Percentiles rank a stretch among this genome's conserved stretches.
Evolutionary conservation across 139 green algal species (phyloP).

Genomic region (Chlamydomonas incerta): DNA sequence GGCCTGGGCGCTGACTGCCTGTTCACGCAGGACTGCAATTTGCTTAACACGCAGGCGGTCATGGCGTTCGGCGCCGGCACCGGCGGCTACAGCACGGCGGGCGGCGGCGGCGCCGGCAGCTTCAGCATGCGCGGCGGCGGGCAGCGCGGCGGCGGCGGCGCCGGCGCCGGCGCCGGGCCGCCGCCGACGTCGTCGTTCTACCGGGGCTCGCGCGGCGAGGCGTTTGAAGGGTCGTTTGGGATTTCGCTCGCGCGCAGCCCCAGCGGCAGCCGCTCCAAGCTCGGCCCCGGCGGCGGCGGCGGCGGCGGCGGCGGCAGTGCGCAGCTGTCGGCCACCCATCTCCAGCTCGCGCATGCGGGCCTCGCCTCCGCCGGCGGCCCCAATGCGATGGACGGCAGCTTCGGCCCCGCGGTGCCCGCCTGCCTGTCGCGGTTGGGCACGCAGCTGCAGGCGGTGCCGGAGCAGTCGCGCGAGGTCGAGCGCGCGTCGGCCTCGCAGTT

Average conservation of each 20-base stretch:
- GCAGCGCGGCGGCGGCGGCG: too few relatives aligned
- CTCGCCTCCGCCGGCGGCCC: too few relatives aligned
- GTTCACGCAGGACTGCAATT: neutral
- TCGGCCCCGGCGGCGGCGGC: neutral
- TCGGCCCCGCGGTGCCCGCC: neutral
- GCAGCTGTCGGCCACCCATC: too few relatives aligned
- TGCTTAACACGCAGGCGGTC: neutral
- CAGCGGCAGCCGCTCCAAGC: neutral
- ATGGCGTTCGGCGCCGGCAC: too few relatives aligned
- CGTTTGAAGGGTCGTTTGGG: constrained; percentile 6
- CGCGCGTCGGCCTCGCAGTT: neutral
- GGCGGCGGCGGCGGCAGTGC: neutral
- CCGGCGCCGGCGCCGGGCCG: too few relatives aligned
- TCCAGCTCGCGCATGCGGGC: too few relatives aligned
- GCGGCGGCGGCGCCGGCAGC: too few relatives aligned
- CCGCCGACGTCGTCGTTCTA: too few relatives aligned
- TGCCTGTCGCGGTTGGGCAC: neutral
- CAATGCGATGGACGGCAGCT: too few relatives aligned
- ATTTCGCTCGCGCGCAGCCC: neutral
- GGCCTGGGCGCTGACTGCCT: neutral
- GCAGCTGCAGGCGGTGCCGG: neutral
- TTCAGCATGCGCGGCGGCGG: too few relatives aligned
- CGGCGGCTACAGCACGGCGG: too few relatives aligned
- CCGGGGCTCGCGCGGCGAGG: neutral
- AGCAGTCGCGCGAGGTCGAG: constrained; percentile 15